Percentiles rank a stretch among this genome's conserved stretches.
Conservation (phyloP, 169 alveolate species). For the Plasmodium falciparum region DNA sequence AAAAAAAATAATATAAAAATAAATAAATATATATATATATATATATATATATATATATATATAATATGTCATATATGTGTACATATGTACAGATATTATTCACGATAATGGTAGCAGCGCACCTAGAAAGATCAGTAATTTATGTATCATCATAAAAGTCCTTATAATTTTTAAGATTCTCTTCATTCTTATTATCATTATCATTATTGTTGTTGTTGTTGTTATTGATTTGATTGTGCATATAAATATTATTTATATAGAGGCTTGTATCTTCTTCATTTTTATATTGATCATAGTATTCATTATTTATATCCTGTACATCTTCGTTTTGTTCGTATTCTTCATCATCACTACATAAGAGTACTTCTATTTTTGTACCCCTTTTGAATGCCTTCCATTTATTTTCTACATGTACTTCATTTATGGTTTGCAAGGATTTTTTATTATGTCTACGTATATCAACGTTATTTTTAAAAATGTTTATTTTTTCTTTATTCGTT, state of each 20-base stretch:
- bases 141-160: conserved; percentile 27
- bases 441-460: conserved; percentile 60
- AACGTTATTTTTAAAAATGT: conserved; percentile 34
- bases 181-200: background rate
- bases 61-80: background rate
- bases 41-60: background rate
- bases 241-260: background rate
- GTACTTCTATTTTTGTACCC: conserved; percentile 9
- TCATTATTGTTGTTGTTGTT: background rate
- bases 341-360: conserved; percentile 28
- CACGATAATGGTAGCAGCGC: background rate
- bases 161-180: background rate
- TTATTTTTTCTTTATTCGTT: conserved; percentile 22
- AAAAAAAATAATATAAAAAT: background rate
- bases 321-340: conserved; percentile 11
- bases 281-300: background rate
- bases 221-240: background rate
- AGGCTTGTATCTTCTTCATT: background rate
- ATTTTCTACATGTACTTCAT: conserved; percentile 53
- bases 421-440: conserved; percentile 13
- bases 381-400: conserved; percentile 47
- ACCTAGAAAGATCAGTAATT: background rate
- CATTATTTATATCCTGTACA: background rate
- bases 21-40: background rate
- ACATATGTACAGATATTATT: background rate